Evolutionary conservation across 176 grass and related monocot genomes (phyloP), one percentile per base, ranked within the genome.

Genomic region (Guadua angustifolia): DNA sequence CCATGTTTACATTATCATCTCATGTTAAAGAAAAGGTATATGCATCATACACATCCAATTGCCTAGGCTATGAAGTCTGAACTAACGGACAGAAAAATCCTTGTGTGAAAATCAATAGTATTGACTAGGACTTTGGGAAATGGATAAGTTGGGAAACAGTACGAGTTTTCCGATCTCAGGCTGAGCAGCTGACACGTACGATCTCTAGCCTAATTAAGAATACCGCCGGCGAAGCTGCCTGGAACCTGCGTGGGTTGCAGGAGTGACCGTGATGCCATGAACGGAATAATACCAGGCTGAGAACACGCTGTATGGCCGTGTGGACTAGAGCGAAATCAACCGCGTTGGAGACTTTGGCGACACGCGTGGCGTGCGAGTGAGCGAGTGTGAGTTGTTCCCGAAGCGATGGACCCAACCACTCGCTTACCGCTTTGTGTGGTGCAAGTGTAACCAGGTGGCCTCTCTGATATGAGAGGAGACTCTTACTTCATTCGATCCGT

Each of bases 261-360:
- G 13, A 58, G 32, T 21, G 55, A 19, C 33, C 17, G 24, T 44
- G 47, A 44, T 45, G 35, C 56, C 49, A 12, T 39, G 63, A 9
- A 39, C 42, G 24, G 66, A 52, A 43, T 9, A 59, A 21, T 38
- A 43, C 11, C 60, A 36, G 25, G 38, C 39, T 18, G 22, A 5
- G 73, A 22, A 47, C 74, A 38, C 73, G 42, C 66, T 78, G 66
- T 64, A 12, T 24, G 55, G 14, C 52, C 67, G 76, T 78, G 84
- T 86, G 76, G 69, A 80, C 84, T 17, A 16, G 57, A 49, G 62
- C 29, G 29, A 29, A 26, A 52, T 53, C 56, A 1, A 9, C 1
- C 33, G 39, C 82, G 71, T 39, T 53, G 71, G 43, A 75, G 33
- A 75, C n/a, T 29, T 29, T 29, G 29, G 29, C 29, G 29, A 29